Percentiles rank a stretch among this genome's conserved stretches.
These are phyloP conservation scores for Paecilomyces fulvus DNA, from an alignment of 2,329 filamentous ascomycete species.

Conservation along the genomic window DNA sequence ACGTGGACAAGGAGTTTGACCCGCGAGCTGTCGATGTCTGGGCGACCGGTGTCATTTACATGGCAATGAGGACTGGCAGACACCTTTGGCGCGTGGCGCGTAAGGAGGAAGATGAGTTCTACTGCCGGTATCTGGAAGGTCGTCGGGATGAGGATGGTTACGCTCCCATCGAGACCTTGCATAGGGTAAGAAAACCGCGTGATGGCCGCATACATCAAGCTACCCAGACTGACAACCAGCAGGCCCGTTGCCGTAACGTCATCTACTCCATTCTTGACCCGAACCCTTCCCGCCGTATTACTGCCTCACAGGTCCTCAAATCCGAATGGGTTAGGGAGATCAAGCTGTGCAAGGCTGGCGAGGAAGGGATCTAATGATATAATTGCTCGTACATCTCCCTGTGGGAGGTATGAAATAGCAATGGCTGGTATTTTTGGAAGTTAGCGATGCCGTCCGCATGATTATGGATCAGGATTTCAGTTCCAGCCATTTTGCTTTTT, in stretches of 20 bases:
- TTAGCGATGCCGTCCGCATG: neutral
- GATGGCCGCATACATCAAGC: neutral
- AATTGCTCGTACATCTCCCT: neutral
- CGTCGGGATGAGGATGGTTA: slow-evolving; percentile 92
- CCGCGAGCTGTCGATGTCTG: slow-evolving; percentile 96
- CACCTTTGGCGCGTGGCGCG: slow-evolving; percentile 96
- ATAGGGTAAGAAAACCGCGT: slow-evolving; percentile 59
- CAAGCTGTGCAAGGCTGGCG: slow-evolving; percentile 90
- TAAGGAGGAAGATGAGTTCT: slow-evolving; percentile 96
- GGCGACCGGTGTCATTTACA: slow-evolving; percentile 98
- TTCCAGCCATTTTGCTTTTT: neutral
- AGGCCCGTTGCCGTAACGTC: slow-evolving; percentile 96
- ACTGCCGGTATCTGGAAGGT: slow-evolving; percentile 85
- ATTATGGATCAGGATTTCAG: neutral
- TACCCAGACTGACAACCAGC: slow-evolving; percentile 2
- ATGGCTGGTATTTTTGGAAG: neutral
- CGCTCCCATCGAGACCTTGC: slow-evolving; percentile 87
- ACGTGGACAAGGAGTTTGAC: slow-evolving; percentile 90
- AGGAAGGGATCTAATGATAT: slow-evolving; percentile 68
- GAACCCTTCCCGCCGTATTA: slow-evolving; percentile 84
- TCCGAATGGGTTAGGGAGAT: slow-evolving; percentile 99
- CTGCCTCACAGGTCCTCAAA: slow-evolving; percentile 90
- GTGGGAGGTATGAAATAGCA: neutral
- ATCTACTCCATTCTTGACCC: slow-evolving; percentile 98
- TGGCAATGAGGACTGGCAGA: slow-evolving; percentile 96